A percentile compares a stretch with the other conserved stretches of the same genome.
phyloP scores from a whole-genome alignment of 2,329 filamentous ascomycete species.

The Penicillium decumbens region DNA sequence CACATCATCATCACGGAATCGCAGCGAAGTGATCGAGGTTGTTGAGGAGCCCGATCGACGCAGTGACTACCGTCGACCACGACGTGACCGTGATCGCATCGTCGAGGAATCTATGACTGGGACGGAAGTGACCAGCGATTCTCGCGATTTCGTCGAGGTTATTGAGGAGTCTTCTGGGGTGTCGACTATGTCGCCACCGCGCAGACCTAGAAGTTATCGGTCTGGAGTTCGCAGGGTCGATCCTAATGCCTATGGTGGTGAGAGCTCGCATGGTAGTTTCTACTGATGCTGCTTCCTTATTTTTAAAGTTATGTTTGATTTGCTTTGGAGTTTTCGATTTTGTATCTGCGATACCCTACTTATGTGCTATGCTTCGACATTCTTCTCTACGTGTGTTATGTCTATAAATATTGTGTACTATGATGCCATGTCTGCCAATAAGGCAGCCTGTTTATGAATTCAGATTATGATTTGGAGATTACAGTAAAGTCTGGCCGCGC shows the following conservation, averaged over 20 bases:
- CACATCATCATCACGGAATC: constrained; percentile 11
- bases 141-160: constrained; percentile 53
- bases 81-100: constrained; percentile 16
- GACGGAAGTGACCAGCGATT: constrained; percentile 17
- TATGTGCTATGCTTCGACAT: neutral
- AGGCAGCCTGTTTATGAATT: neutral
- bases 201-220: constrained; percentile 37
- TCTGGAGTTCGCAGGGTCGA: constrained; percentile 47
- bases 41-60: constrained; percentile 30
- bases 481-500: neutral
- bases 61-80: constrained; percentile 21
- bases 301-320: neutral
- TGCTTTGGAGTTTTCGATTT: neutral
- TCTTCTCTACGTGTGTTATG: neutral
- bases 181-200: constrained; percentile 34
- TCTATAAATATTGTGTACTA: neutral
- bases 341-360: constrained; percentile 20
- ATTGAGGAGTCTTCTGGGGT: constrained; percentile 46
- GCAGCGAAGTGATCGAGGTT: constrained; percentile 29
- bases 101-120: constrained; percentile 34
- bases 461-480: neutral
- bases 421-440: neutral
- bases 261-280: constrained; percentile 21
- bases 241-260: constrained; percentile 38
- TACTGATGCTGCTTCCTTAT: constrained; percentile 5